Evolutionary conservation across 306 rosid species (phyloP), one percentile per base, ranked within the genome.

Genomic region (Begonia masoniana): DNA sequence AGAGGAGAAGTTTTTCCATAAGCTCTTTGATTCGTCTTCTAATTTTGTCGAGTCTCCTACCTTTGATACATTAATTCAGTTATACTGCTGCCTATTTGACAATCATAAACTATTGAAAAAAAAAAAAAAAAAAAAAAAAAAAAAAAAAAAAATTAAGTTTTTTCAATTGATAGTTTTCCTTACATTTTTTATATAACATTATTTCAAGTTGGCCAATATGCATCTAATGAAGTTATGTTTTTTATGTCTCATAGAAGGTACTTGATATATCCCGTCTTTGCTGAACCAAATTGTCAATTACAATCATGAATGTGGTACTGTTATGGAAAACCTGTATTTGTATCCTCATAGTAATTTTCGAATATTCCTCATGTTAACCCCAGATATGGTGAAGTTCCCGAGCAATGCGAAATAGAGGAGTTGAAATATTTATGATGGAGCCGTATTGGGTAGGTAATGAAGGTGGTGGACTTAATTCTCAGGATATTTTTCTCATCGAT

Each of bases 391-490:
- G 97, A 85, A 66, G 94, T 91, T 91, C 97, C 60, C 74, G 97
- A 55, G 95, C 97, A 61, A 91, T 91, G 97, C 76, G 97, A 62
- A 91, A 91, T 50, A 78, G 97, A 75, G 97, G 97, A 55, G 94
- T 91, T 60, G 97, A 91, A 64, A 73, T 91, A 80, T 91, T 71
- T 73, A 69, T 91, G 80, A 76, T 80, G 88, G 87, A 70, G 60
- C 88, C 91, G 9, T 54, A 65, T 62, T 89, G 97, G 97, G 64
- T 81, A 15, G 66, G 68, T 46, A 81, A 78, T 43, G 82, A 59
- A 26, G 35, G 36, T 31, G 66, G 63, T 49, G 79, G 39, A 31
- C 39, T 43, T 51, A 54, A 54, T 24, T 5, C 47, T 52, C 79
- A 66, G 57, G 67, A 64, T 52, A 55, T 60, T 58, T 85, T 82